These are phyloP conservation scores for Termitomyces bulborhizus DNA, from an alignment of 768 basidiomycete species.

Conservation along the genomic window DNA sequence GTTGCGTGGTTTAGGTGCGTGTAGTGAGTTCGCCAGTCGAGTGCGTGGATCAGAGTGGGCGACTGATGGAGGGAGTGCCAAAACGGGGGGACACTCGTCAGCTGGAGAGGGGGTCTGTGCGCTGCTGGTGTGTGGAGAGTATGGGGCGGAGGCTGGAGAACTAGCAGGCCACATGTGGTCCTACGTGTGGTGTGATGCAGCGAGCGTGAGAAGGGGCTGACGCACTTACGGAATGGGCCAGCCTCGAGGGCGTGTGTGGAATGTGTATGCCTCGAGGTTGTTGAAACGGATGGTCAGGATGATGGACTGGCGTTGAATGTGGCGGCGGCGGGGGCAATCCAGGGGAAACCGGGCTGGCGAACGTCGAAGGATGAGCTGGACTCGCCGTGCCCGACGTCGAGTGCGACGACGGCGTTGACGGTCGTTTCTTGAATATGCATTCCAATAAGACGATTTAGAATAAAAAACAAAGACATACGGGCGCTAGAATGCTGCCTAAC, in stretches of 20 bases:
- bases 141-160: constrained; percentile 8
- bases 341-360: constrained; percentile 18
- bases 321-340: constrained; percentile 20
- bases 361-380: constrained; percentile 32
- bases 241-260: constrained; percentile 18
- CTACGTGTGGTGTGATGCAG: constrained; percentile 4
- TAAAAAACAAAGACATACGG: constrained; percentile 32
- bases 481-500: constrained; percentile 54
- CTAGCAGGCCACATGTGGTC: constrained; percentile 8
- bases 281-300: constrained; percentile 18
- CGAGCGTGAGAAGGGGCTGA: background rate
- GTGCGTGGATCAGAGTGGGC: constrained; percentile 1
- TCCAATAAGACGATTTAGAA: constrained; percentile 6
- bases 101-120: constrained; percentile 6
- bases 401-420: constrained; percentile 33
- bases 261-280: constrained; percentile 15
- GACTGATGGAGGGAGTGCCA: constrained; percentile 11
- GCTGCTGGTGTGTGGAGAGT: constrained; percentile 5
- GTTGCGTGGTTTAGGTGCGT: constrained; percentile 13
- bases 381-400: constrained; percentile 48
- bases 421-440: constrained; percentile 42
- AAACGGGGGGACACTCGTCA: constrained; percentile 8
- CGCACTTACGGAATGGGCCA: constrained; percentile 14
- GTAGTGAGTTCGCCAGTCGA: constrained; percentile 6
- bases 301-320: constrained; percentile 17